phyloP scores from a whole-genome alignment of 1,284 basidiomycete species.

The Phlebopus sp. region DNA sequence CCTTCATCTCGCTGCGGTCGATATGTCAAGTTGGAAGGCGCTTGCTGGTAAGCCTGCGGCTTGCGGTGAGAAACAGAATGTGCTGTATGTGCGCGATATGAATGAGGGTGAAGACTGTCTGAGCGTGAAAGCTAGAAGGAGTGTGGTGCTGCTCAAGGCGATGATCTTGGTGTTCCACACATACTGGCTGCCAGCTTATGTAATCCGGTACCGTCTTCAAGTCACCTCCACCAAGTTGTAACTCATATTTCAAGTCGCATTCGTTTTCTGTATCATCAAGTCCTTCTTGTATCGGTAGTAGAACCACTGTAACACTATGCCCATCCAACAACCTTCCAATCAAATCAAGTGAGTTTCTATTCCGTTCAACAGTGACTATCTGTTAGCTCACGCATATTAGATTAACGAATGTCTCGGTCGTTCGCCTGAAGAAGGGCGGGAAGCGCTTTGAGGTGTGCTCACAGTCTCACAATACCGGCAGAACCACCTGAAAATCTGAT shows the following conservation, averaged over 20 bases:
- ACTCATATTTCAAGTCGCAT: too few species aligned
- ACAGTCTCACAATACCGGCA: background rate
- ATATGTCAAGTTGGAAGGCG: background rate
- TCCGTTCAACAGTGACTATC: background rate
- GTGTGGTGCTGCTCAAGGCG: too few species aligned
- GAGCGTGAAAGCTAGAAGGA: too few species aligned
- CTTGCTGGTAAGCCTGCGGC: too few species aligned
- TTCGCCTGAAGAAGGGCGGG: slow-evolving; percentile 93
- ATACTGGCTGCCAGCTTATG: too few species aligned
- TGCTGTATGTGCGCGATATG: too few species aligned
- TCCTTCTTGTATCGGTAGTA: background rate
- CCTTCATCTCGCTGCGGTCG: slow-evolving; percentile 59
- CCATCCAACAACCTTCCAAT: slow-evolving; percentile 80
- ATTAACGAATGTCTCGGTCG: slow-evolving; percentile 95
- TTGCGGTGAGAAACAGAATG: too few species aligned
- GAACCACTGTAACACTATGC: slow-evolving; percentile 33
- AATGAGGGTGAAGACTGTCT: too few species aligned
- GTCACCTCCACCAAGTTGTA: too few species aligned
- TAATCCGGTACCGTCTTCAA: too few species aligned
- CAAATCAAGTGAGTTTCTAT: slow-evolving; percentile 71
- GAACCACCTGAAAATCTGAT: background rate
- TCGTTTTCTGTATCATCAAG: too few species aligned
- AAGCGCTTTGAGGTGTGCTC: slow-evolving; percentile 89
- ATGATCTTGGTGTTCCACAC: too few species aligned
- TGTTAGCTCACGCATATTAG: slow-evolving; percentile 37